Conservation (phyloP, 306 rosid species). For the Cotoneaster glaucophyllus region DNA sequence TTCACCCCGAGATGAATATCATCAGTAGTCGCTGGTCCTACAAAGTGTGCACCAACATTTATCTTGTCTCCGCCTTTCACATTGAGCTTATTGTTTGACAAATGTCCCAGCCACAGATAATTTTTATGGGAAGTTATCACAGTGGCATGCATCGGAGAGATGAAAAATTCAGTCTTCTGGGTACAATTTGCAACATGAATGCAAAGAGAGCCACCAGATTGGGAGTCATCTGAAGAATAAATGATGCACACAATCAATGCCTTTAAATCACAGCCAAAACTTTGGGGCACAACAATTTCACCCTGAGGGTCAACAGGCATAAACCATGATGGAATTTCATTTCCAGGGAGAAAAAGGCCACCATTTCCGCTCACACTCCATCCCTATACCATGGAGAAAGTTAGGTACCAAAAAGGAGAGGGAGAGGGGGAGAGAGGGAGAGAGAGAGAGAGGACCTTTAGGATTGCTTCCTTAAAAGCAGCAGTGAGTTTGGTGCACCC, state of each 20-base stretch:
- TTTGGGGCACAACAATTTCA: neutral
- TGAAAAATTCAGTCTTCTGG: no score
- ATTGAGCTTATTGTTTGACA: neutral
- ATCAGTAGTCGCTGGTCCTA: neutral
- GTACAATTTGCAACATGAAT: neutral
- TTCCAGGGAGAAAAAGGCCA: slow-evolving; percentile 9
- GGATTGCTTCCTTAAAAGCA: neutral
- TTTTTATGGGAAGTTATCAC: neutral
- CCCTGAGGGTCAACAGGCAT: neutral
- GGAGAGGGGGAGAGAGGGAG: neutral
- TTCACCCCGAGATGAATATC: neutral
- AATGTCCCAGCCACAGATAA: neutral
- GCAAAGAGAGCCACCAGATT: neutral
- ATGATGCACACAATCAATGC: neutral
- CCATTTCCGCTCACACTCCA: neutral
- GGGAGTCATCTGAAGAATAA: neutral
- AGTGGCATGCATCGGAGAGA: no score
- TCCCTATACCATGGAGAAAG: slow-evolving; percentile 4
- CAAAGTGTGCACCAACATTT: neutral
- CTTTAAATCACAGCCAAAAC: neutral
- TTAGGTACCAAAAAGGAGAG: no score
- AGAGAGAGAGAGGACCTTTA: slow-evolving; percentile 12
- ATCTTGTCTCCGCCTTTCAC: neutral
- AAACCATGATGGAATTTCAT: neutral
- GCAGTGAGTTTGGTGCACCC: neutral